These are phyloP conservation scores for Erysiphe pulchra DNA, from an alignment of 2,329 filamentous ascomycete genomes.

Conservation along the genomic window DNA sequence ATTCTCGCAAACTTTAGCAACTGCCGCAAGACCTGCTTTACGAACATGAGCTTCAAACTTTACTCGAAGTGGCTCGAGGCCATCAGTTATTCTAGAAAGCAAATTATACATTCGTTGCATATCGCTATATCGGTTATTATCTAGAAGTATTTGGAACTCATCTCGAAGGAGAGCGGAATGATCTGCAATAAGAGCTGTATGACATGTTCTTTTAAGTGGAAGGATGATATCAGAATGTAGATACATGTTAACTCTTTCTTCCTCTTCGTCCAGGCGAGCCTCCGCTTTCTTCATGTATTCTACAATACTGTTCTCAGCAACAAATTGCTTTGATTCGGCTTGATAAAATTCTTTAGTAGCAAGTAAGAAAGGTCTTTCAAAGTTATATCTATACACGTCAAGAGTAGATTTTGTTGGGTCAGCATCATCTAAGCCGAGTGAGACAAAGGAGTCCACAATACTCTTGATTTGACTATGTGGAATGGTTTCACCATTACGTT, in stretches of 20 bases:
- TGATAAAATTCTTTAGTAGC: conserved; percentile 73
- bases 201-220: conserved; percentile 64
- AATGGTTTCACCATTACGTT: conserved; percentile 91
- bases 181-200: conserved; percentile 69
- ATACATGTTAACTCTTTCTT: conserved; percentile 77
- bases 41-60: conserved; percentile 84
- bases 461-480: conserved; percentile 93
- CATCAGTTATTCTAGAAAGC: conserved; percentile 68
- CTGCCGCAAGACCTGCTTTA: conserved; percentile 65
- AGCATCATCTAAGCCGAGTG: conserved; percentile 75
- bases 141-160: conserved; percentile 81
- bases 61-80: conserved; percentile 63
- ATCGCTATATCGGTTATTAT: conserved; percentile 86
- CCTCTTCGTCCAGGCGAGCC: conserved; percentile 67
- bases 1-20: conserved; percentile 72
- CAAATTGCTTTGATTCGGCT: conserved; percentile 77
- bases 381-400: conserved; percentile 79
- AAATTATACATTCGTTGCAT: conserved; percentile 92
- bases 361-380: conserved; percentile 73
- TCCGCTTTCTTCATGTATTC: conserved; percentile 99
- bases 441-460: conserved; percentile 90
- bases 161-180: conserved; percentile 72
- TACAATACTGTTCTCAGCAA: conserved; percentile 89
- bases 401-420: conserved; percentile 85
- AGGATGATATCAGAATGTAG: conserved; percentile 73